Conservation (phyloP, 345 rosid species). For the Sapria himalayana region DNA sequence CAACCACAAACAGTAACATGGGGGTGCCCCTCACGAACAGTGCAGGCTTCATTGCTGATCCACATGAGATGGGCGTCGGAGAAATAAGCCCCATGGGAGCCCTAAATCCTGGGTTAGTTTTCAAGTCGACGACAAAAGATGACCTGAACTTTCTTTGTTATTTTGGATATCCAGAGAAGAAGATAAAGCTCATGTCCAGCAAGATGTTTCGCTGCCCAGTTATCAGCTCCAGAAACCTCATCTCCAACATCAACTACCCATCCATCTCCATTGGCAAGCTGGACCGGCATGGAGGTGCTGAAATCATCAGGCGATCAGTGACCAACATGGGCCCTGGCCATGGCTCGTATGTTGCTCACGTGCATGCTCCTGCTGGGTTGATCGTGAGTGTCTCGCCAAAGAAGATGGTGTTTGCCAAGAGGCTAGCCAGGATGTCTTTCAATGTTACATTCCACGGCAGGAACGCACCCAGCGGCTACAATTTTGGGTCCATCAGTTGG, state of each 20-base stretch:
- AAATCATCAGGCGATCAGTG: constrained; percentile 20
- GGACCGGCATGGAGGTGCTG: constrained; percentile 8
- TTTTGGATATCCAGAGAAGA: constrained; percentile 30
- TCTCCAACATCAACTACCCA: constrained; percentile 49
- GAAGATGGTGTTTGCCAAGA: constrained; percentile 18
- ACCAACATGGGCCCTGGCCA: constrained; percentile 41
- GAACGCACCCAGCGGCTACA: constrained; percentile 30
- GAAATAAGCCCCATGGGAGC: constrained; percentile 41
- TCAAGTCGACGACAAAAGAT: constrained; percentile 30
- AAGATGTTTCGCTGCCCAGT: constrained; percentile 31
- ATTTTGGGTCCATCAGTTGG: constrained; percentile 47
- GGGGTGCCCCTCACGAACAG: constrained; percentile 26
- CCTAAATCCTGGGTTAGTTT: constrained; percentile 56
- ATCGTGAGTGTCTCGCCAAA: constrained; percentile 30
- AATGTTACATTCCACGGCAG: constrained; percentile 24
- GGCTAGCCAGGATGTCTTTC: constrained; percentile 15
- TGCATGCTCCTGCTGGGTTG: constrained; percentile 31
- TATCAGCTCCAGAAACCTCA: constrained; percentile 13
- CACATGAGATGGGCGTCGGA: constrained; percentile 55
- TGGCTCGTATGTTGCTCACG: constrained; percentile 22
- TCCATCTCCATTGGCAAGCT: constrained; percentile 50
- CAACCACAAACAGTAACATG: constrained; percentile 26
- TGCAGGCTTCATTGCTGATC: constrained; percentile 21
- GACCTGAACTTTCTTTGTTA: constrained; percentile 43
- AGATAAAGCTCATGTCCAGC: constrained; percentile 24